Percentiles rank a stretch among this genome's conserved stretches.
Conservation (phyloP, 2,329 filamentous ascomycete genomes). For the Fusarium haematococcum region DNA sequence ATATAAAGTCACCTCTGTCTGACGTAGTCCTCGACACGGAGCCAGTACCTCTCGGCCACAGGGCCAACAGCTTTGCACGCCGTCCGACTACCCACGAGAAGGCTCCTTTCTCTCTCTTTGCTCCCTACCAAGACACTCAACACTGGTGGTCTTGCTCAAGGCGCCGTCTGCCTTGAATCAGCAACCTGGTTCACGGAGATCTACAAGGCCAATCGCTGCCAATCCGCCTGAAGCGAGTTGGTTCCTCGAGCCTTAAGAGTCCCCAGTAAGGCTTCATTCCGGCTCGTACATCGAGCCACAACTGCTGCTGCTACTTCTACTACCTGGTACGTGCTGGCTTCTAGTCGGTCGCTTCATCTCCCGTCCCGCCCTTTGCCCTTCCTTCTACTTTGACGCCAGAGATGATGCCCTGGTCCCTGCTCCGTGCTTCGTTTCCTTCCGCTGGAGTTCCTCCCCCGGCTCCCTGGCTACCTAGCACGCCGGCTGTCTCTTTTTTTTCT, state of each 20-base stretch:
- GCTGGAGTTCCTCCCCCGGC: background rate
- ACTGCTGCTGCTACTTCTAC: constrained; percentile 9
- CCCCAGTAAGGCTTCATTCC: constrained; percentile 11
- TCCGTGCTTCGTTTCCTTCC: constrained; percentile 6
- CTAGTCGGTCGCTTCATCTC: constrained; percentile 29
- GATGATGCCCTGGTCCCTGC: constrained; percentile 10
- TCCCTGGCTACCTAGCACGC: background rate
- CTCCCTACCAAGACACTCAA: background rate
- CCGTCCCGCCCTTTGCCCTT: constrained; percentile 21
- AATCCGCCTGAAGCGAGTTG: constrained; percentile 12
- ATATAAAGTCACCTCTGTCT: constrained; percentile 4
- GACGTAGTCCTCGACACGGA: background rate
- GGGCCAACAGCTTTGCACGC: constrained; percentile 31
- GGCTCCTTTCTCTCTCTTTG: constrained; percentile 14
- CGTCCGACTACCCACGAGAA: constrained; percentile 14
- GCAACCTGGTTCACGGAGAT: background rate
- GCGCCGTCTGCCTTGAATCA: constrained; percentile 8
- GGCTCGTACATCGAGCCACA: constrained; percentile 6
- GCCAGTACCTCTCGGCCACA: constrained; percentile 5
- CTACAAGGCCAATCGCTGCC: constrained; percentile 13
- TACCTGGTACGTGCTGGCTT: constrained; percentile 30
- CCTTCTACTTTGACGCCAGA: constrained; percentile 29
- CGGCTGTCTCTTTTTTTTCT: background rate
- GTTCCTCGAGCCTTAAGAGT: background rate
- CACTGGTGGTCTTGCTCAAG: background rate